A percentile compares a stretch with the other conserved stretches of the same genome.
Conservation (phyloP, 2,329 filamentous ascomycete species). For the Trichoderma sp. region DNA sequence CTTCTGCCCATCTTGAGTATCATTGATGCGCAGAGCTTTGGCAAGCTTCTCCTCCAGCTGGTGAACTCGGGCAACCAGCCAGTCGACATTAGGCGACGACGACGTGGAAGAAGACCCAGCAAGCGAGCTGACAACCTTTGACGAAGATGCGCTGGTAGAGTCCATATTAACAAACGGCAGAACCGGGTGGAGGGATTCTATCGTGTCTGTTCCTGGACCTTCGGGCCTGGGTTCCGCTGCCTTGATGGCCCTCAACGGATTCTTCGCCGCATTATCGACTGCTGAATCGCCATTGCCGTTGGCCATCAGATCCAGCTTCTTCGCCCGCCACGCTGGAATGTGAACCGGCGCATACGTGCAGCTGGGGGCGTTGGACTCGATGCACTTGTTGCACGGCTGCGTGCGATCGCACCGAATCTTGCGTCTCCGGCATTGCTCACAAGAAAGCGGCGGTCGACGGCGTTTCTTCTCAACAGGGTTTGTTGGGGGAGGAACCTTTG, state of each 20-base stretch:
- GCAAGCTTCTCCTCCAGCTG: conserved; percentile 46
- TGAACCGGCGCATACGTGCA: conserved; percentile 52
- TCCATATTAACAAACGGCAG: neutral
- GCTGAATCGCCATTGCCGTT: neutral
- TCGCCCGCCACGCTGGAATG: conserved; percentile 30
- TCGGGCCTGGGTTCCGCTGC: neutral
- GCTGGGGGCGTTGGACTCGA: conserved; percentile 52
- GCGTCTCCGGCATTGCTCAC: conserved; percentile 55
- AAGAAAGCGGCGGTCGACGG: conserved; percentile 47
- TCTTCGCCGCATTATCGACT: neutral
- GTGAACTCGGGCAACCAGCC: conserved; percentile 39
- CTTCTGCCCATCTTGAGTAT: conserved; percentile 20
- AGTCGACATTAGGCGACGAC: conserved; percentile 30
- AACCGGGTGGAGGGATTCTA: neutral
- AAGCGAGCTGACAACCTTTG: conserved; percentile 29
- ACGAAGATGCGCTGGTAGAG: conserved; percentile 19
- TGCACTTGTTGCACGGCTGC: conserved; percentile 58
- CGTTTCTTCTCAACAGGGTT: conserved; percentile 35
- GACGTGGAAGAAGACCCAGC: conserved; percentile 26
- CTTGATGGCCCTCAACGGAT: neutral
- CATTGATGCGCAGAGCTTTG: conserved; percentile 28
- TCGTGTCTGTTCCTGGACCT: neutral
- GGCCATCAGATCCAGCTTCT: conserved; percentile 21
- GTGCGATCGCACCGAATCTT: conserved; percentile 63
- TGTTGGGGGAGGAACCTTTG: neutral